Base-by-base conservation (phyloP, 176 grass and related monocot genomes). In the Ampelocalamus luodianensis region DNA sequence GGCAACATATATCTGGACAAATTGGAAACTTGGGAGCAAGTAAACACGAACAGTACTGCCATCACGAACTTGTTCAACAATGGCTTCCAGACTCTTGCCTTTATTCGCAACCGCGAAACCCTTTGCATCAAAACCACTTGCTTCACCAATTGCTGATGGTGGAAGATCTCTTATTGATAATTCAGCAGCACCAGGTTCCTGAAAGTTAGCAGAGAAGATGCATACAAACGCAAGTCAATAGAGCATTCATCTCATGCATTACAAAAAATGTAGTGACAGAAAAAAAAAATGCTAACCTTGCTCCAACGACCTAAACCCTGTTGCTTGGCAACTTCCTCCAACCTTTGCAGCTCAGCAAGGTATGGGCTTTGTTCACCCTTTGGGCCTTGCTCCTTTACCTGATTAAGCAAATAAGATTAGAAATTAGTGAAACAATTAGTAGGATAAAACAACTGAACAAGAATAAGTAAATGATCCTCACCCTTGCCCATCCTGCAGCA, bases 11-110 rank as follows among this genome's bases (percentile, higher is more conserved):
- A 99, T 94, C 88, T 99, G 96, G 63, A 96, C 86, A 66, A 99
- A 99, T 44, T 96, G 97, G 79, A 96, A 99, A 43, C 84, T 92
- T 34, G 97, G 93, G 56, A 99, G 84, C 80, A 99, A 84, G 80
- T 99, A 96, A 70, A 91, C 91, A 86, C 97, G 97, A 78, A 99
- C 69, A 36, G 86, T 94, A 78, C 92, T 91, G n/a, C 97, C 97
- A 86, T 99, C 97, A 29, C 97, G 93, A 29, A 88, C 93, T 89
- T 99, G 97, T 82, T 99, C 97, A 22, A 99, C 93, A 65, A 99
- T 87, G 27, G 89, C 97, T 84, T 96, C 89, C 86, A 96, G 85
- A 60, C 93, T 92, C 72, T 94, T 96, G 72, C 97, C 97, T 84
- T 99, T 99, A 80, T 96, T 96, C 20, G 69, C 88, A 87, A 89